phyloP scores from a whole-genome alignment of 805 yeast species.

The Metschnikowia matae region DNA sequence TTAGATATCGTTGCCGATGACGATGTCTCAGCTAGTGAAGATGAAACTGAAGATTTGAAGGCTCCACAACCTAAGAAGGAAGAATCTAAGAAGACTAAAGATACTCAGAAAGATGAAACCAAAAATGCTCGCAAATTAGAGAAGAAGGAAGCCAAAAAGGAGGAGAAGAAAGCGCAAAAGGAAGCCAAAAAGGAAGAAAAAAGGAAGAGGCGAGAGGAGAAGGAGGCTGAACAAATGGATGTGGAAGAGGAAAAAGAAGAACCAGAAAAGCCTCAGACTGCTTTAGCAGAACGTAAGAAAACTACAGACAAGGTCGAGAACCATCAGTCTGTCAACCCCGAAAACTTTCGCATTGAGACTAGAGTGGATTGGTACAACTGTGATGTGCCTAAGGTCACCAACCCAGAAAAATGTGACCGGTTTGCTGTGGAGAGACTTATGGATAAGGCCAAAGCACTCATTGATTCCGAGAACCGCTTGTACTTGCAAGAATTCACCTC shows the following conservation, averaged over 20 bases:
- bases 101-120: conserved; percentile 9
- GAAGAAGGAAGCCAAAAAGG: conserved; percentile 13
- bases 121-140: conserved; percentile 1
- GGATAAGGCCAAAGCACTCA: conserved; percentile 60
- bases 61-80: not conserved
- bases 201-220: conserved; percentile 30
- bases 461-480: conserved; percentile 65
- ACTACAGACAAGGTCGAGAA: conserved; percentile 28
- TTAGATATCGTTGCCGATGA: conserved; percentile 18
- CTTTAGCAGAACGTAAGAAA: conserved; percentile 4
- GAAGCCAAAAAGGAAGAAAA: conserved; percentile 35
- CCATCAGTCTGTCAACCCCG: conserved; percentile 50
- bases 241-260: conserved; percentile 20
- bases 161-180: conserved; percentile 30
- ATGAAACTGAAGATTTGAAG: conserved; percentile 1
- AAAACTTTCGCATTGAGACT: conserved; percentile 55
- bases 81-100: conserved; percentile 9
- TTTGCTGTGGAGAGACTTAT: conserved; percentile 58
- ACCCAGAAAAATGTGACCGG: conserved; percentile 39
- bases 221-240: conserved; percentile 23
- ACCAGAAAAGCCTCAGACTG: not conserved
- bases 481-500: conserved; percentile 73
- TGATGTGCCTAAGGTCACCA: conserved; percentile 28
- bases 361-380: conserved; percentile 74
- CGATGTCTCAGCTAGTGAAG: conserved; percentile 13